Evolutionary conservation across 2,329 filamentous ascomycete genomes (phyloP), one percentile per base, ranked within the genome.

Genomic region (Pseudogymnoascus pannorum): DNA sequence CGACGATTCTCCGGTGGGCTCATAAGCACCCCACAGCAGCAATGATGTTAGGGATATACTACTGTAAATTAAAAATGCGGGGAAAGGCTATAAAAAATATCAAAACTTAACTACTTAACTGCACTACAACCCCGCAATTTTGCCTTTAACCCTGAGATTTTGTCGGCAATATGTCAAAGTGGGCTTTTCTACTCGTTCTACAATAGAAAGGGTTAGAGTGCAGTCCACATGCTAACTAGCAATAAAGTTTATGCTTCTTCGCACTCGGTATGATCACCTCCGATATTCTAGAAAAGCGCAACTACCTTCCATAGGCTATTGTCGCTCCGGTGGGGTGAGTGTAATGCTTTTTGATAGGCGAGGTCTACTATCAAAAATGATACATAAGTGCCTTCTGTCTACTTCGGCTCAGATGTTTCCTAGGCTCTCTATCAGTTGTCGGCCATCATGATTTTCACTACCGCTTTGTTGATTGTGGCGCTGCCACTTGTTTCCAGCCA

Each of bases 401-500:
- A 16, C n/a, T 54, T 18, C 24, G 12, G 24, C 18, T 16, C 2
- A 44, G 12, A 44, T 24, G 18, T 7, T 31, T 18, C 16, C 5
- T 2, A 31, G 6, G 44, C 24, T 14, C 44, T 18, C 11, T 18
- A 54, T 54, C 44, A 31, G 14, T 54, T 7, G 11, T 18, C 44
- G 29, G 24, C 44, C 8, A 54, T 18, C 44, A 54, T 54, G 44
- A 54, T 54, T 54, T 54, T 18, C n/a, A 18, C 44, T 18, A 7
- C 44, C 5, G 44, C 44, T 54, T 16, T 31, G 8, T 54, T 54
- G 44, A 24, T 59, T 9, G 60, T 40, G 20, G 54, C 40, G 8
- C 35, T 61, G 20, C 51, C 60, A 59, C 31, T 59, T 7, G 60
- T 61, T 3, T 59, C 60, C 26, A n/a, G 31, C 48, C 61, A 63